Evolutionary conservation across 148 eudicot species (phyloP).

Genomic region (Fagopyrum homotropicum): DNA sequence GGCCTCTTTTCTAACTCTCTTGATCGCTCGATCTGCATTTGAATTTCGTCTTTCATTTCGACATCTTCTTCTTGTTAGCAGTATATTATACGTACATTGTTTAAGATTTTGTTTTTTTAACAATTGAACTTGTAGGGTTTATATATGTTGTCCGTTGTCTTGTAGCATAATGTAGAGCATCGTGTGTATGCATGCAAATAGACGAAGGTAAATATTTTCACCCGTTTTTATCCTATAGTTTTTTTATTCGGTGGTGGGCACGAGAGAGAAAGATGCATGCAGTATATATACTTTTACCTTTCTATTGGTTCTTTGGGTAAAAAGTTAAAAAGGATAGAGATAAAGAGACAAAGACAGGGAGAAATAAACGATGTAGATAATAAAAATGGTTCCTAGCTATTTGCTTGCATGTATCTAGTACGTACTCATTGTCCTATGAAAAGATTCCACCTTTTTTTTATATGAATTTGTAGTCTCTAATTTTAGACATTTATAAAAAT

Average conservation of each 20-base stretch:
- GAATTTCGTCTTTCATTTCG: slow-evolving; percentile 7
- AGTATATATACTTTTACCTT: not conserved
- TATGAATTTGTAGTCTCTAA: not conserved
- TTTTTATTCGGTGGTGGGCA: not conserved
- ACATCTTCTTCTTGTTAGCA: not conserved
- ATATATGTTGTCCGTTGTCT: not conserved
- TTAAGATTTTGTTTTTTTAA: not conserved
- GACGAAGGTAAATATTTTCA: not conserved
- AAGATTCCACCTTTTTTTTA: not conserved
- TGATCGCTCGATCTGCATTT: slow-evolving; percentile 8
- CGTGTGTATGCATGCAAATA: slow-evolving; percentile 4
- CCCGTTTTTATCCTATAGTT: too few relatives aligned
- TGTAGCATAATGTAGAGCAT: slow-evolving; percentile 12
- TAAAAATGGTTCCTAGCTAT: not conserved
- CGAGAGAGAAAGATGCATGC: slow-evolving; percentile 12
- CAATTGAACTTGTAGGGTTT: slow-evolving; percentile 1
- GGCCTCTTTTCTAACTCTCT: not conserved
- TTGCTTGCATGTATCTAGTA: slow-evolving; percentile 13
- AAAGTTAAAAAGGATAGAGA: slow-evolving; percentile 1
- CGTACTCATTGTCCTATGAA: slow-evolving; percentile 11
- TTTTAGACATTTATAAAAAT: not conserved
- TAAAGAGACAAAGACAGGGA: slow-evolving; percentile 3
- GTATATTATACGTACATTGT: slow-evolving; percentile 11
- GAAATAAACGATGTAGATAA: slow-evolving; percentile 6
- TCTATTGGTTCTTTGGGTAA: not conserved